phyloP scores from a whole-genome alignment of 352 stramenopile species.

The Phytophthora cactorum region DNA sequence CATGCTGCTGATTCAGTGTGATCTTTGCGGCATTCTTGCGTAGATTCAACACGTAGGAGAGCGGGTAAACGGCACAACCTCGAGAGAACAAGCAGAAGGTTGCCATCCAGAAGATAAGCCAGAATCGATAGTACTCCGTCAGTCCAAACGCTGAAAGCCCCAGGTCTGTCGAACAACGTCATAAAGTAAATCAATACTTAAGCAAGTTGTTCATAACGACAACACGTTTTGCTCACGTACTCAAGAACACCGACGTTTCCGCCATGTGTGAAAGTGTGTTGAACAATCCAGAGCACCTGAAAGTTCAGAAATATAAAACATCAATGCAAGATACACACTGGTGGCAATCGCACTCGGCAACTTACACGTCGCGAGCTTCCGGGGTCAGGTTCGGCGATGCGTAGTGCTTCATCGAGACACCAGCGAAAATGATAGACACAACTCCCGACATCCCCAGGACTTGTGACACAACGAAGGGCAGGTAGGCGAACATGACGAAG shows the following conservation, averaged over 20 bases:
- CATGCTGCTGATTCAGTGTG: constrained; percentile 92
- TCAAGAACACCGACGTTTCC: constrained; percentile 94
- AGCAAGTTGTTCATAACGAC: too few relatives aligned
- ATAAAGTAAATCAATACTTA: neutral
- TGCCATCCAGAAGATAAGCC: constrained; percentile 89
- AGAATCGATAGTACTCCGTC: constrained; percentile 74
- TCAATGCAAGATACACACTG: neutral
- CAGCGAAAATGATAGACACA: constrained; percentile 94
- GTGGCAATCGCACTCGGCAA: constrained; percentile 1
- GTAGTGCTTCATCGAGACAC: constrained; percentile 93
- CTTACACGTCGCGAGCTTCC: constrained; percentile 83
- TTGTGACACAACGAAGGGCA: constrained; percentile 79
- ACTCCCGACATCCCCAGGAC: constrained; percentile 90
- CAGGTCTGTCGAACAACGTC: constrained; percentile 64
- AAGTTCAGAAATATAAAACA: neutral
- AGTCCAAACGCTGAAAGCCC: constrained; percentile 91
- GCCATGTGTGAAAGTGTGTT: constrained; percentile 92
- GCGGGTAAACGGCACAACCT: constrained; percentile 89
- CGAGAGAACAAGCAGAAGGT: constrained; percentile 86
- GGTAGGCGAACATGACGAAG: constrained; percentile 89
- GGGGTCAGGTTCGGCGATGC: constrained; percentile 85
- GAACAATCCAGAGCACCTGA: constrained; percentile 88
- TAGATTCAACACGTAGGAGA: constrained; percentile 76
- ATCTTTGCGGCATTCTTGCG: constrained; percentile 66
- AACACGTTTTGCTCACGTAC: constrained; percentile 40